Base-by-base conservation (phyloP, 2,329 filamentous ascomycete species). In the Aspergillus amoenus region DNA sequence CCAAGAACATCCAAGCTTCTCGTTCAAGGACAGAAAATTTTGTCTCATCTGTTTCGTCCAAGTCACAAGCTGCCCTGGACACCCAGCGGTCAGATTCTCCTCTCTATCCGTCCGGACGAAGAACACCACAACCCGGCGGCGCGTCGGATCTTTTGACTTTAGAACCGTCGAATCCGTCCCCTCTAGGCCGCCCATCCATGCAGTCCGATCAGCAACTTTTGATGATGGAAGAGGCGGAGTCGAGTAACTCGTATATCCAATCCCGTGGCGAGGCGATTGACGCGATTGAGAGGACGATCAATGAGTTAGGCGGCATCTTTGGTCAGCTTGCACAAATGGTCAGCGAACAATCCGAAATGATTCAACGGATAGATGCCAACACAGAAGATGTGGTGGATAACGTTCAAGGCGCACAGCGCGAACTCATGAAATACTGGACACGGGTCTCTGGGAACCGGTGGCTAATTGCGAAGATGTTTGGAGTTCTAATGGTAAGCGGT, bases 311-410 rank as follows among this genome's bases (percentile, higher is more conserved):
- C 27, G 82, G 88, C 13, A 97, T 97, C 61, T 97, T 97, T 72
- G 91, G 92, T 8, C 93, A 99, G 75, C 79, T 99, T 49, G 93
- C 94, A 37, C 88, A 91, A 64, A 97, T 99, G 94, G 94, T 99
- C 30, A 91, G 89, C 55, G 93, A 99, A 74, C 94, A 99, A 77
- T 91, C 90, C 60, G 94, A 97, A 76, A 96, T 96, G 89, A 96
- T 99, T 64, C 91, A 97, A 76, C 84, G 93, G 49, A 97, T 97
- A 70, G 93, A 97, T 68, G 93, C 93, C 63, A 97, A 97, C 74
- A 97, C 93, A 1, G 94, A 99, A 70, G 93, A 97, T 67, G 91
- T 99, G 5, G 93, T 99, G 54, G 93, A 97, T 70, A 99, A 99
- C 67, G 93, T 99, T n/a, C 86, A 96, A 70, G 94, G 94, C 17